Evolutionary conservation across 352 stramenopile genomes (phyloP).

Genomic region (Pythium aphanidermatum): DNA sequence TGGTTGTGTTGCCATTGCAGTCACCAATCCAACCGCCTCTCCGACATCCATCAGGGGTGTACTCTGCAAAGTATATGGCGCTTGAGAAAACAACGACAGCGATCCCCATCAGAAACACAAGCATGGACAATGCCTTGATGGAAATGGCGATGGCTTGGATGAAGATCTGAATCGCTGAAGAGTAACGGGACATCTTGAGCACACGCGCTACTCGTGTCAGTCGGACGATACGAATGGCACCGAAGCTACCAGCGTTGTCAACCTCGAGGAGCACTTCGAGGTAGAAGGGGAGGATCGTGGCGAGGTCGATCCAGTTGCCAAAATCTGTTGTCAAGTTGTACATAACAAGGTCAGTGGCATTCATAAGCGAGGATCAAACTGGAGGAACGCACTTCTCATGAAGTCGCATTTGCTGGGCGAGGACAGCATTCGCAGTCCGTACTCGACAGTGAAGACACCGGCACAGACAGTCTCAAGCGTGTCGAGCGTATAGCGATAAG

Average conservation of each 20-base stretch:
- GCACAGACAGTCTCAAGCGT: constrained; percentile 46
- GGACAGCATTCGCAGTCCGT: constrained; percentile 38
- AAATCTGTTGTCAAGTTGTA: constrained; percentile 47
- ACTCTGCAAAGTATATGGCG: constrained; percentile 80
- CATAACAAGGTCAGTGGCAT: too few relatives aligned
- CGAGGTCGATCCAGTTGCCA: constrained; percentile 80
- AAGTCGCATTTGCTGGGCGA: constrained; percentile 46
- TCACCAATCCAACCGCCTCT: constrained; percentile 48
- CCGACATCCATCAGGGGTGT: constrained; percentile 56
- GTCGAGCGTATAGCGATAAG: constrained; percentile 26
- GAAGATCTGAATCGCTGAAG: constrained; percentile 82
- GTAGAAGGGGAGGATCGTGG: constrained; percentile 82
- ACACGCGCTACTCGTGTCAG: constrained; percentile 79
- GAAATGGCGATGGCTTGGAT: constrained; percentile 64
- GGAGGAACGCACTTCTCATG: constrained; percentile 28
- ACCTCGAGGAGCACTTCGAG: constrained; percentile 63
- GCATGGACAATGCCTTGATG: constrained; percentile 79
- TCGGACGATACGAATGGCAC: constrained; percentile 77
- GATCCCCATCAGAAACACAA: constrained; percentile 84
- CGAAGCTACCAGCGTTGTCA: constrained; percentile 56
- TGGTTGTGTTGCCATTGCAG: constrained; percentile 16
- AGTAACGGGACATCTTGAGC: constrained; percentile 85
- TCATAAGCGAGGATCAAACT: neutral
- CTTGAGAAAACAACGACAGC: constrained; percentile 83
- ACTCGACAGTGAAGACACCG: constrained; percentile 55